Percentiles rank a stretch among this genome's conserved stretches.
Conservation (phyloP, 108 stramenopile genomes). For the Cyclotella distinguenda region DNA sequence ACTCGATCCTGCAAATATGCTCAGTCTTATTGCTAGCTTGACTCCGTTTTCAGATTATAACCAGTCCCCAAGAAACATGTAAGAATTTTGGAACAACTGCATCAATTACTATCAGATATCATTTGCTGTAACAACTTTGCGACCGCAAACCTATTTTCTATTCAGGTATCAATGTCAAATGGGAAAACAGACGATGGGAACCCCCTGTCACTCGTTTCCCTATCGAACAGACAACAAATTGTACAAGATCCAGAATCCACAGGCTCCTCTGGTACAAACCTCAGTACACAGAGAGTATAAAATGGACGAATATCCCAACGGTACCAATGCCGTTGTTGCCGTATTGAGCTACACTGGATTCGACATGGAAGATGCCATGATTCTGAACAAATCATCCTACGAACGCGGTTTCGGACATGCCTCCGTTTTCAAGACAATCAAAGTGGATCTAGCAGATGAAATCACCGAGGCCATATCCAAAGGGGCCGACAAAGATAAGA, state of each 20-base stretch:
- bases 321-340: constrained; percentile 98
- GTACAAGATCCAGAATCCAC: constrained; percentile 91
- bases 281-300: constrained; percentile 85
- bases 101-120: too few species aligned
- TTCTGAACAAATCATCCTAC: constrained; percentile 94
- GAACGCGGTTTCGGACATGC: constrained; percentile 95
- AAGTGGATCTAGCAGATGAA: constrained; percentile 86
- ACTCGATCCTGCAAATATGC: constrained; percentile 96
- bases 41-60: constrained; percentile 98
- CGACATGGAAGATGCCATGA: constrained; percentile 99
- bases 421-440: constrained; percentile 92
- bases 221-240: constrained; percentile 96
- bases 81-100: too few species aligned
- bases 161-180: constrained; percentile 97
- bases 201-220: constrained; percentile 90
- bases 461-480: constrained; percentile 52
- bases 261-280: constrained; percentile 97
- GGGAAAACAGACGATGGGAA: constrained; percentile 99
- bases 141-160: not conserved
- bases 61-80: constrained; percentile 97
- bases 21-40: constrained; percentile 93
- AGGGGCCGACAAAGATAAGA: constrained; percentile 59
- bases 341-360: constrained; percentile 99
- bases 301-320: constrained; percentile 98
- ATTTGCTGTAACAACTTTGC: too few species aligned